Evolutionary conservation across 805 yeast genomes (phyloP).

Genomic region (Starmera caribaea): DNA sequence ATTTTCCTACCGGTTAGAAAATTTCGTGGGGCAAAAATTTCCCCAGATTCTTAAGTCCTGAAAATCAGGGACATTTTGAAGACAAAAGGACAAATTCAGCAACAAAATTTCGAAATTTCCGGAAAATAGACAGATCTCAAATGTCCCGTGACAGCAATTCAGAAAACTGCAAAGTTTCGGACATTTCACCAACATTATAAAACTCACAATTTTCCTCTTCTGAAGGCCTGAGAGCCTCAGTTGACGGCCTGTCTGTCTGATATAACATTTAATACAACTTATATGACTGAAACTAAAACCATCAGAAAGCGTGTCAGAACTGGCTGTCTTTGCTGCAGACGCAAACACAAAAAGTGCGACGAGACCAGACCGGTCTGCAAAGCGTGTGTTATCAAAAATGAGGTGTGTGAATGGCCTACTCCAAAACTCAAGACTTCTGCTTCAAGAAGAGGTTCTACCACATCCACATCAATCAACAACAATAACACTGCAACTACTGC

Average conservation of each 20-base stretch:
- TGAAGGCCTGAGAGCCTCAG: background rate
- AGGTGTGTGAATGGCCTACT: conserved; percentile 15
- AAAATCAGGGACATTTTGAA: too few relatives aligned
- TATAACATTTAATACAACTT: background rate
- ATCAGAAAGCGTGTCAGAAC: conserved; percentile 31
- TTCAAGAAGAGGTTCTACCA: background rate
- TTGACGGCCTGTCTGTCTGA: background rate
- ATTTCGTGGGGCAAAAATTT: too few relatives aligned
- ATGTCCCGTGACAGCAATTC: too few relatives aligned
- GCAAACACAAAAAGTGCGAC: conserved; percentile 58
- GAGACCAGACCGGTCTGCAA: conserved; percentile 33
- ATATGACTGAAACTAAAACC: background rate
- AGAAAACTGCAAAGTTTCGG: too few relatives aligned
- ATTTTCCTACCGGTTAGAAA: too few relatives aligned
- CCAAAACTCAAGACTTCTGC: conserved; percentile 2
- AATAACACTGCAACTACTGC: background rate
- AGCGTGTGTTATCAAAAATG: conserved; percentile 27
- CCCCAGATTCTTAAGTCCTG: too few relatives aligned
- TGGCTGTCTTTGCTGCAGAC: conserved; percentile 53
- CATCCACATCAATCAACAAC: background rate
- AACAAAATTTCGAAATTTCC: too few relatives aligned
- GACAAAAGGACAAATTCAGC: too few relatives aligned
- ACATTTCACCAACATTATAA: too few relatives aligned
- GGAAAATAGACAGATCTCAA: too few relatives aligned
- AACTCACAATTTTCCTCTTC: background rate